Evolutionary conservation across 108 stramenopile genomes (phyloP).

Genomic region (Skeletonema potamos): DNA sequence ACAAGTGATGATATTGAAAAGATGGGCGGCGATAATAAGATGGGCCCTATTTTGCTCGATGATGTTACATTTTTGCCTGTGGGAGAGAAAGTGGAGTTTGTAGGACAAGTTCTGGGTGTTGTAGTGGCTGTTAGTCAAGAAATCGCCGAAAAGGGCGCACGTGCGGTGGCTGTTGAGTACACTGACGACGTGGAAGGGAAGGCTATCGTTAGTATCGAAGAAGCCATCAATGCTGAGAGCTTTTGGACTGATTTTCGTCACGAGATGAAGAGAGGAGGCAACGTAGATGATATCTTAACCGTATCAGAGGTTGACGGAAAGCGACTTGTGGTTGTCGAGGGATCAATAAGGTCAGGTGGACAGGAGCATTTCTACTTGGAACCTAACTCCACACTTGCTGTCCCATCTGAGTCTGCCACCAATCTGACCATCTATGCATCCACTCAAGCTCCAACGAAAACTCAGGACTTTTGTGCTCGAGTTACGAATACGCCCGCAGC

Average conservation of each 20-base stretch:
- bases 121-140: constrained; percentile 80
- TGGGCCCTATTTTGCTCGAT: constrained; percentile 85
- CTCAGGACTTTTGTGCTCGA: constrained; percentile 84
- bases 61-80: constrained; percentile 79
- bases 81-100: constrained; percentile 62
- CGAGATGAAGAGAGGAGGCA: constrained; percentile 75
- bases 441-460: constrained; percentile 91
- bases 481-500: constrained; percentile 78
- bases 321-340: constrained; percentile 56
- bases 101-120: constrained; percentile 87
- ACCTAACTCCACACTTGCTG: constrained; percentile 84
- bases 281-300: constrained; percentile 46
- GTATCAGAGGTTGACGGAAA: constrained; percentile 51
- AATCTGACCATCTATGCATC: constrained; percentile 86
- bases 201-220: constrained; percentile 78
- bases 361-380: constrained; percentile 98
- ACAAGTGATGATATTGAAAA: constrained; percentile 67
- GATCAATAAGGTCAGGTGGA: constrained; percentile 77
- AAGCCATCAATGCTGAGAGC: constrained; percentile 80
- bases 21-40: constrained; percentile 77
- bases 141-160: constrained; percentile 78
- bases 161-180: constrained; percentile 73
- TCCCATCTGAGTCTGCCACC: constrained; percentile 86
- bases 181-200: constrained; percentile 52
- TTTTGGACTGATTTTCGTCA: constrained; percentile 77